phyloP scores from a whole-genome alignment of 345 rosid species.

The Gossypium bickii region DNA sequence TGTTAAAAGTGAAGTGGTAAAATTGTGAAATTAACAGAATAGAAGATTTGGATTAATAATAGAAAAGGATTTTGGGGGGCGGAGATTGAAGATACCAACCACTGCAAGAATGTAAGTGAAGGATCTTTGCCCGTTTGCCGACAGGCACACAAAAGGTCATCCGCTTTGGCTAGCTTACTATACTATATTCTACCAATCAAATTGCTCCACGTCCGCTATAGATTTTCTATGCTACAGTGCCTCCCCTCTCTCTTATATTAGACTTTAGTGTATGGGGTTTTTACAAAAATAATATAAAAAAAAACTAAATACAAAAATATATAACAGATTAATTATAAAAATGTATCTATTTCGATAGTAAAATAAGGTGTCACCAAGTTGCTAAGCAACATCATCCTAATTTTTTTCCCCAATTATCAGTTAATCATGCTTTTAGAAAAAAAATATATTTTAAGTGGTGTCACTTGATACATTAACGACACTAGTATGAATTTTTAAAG shows the following conservation, averaged over 20 bases:
- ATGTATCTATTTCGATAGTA: no score
- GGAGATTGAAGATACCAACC: not conserved
- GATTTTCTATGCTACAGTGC: not conserved
- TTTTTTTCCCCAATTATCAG: rapidly evolving
- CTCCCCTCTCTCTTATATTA: not conserved
- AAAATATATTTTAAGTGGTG: no score
- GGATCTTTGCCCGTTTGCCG: not conserved
- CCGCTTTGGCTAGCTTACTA: not conserved
- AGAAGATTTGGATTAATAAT: not conserved
- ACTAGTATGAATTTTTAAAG: no score
- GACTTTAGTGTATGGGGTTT: no score
- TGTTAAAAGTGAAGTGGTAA: not conserved
- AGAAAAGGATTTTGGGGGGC: no score
- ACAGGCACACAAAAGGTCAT: not conserved
- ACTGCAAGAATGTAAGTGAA: not conserved
- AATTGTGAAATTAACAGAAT: not conserved
- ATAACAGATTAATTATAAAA: no score
- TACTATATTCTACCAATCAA: not conserved
- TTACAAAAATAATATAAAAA: no score
- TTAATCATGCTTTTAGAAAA: no score
- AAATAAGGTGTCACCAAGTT: no score
- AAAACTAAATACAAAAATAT: no score
- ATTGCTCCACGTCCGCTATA: not conserved
- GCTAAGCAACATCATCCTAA: no score
- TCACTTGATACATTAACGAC: rapidly evolving